Conservation (phyloP, 495 filamentous ascomycete genomes). For the Cercophora sp. region DNA sequence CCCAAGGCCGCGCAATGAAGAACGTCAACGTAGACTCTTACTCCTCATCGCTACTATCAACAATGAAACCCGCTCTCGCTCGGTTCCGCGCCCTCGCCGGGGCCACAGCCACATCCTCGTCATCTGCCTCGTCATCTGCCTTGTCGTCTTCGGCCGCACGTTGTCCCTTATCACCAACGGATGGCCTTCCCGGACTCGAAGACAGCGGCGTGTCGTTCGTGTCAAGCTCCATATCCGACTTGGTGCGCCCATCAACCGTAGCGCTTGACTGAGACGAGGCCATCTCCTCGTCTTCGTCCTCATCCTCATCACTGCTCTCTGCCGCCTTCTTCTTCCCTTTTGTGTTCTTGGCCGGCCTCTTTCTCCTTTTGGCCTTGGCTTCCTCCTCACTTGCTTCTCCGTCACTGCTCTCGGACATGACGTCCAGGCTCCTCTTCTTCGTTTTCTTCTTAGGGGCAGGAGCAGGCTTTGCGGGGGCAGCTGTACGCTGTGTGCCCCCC, state of each 20-base stretch:
- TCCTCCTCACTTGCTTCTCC: background rate
- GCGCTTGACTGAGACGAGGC: background rate
- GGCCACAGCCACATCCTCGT: conserved; percentile 31
- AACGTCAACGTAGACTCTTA: conserved; percentile 1
- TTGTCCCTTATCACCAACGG: no score
- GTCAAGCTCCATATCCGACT: conserved; percentile 18
- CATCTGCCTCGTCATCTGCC: conserved; percentile 32
- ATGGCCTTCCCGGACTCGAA: conserved; percentile 22
- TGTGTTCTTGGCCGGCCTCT: background rate
- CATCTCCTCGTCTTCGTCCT: conserved; percentile 3
- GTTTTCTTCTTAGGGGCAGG: background rate
- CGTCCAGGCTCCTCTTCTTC: background rate
- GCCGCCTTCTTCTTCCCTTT: conserved; percentile 46
- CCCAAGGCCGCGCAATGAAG: conserved; percentile 4
- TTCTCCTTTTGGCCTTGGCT: background rate
- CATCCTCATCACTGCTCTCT: conserved; percentile 19
- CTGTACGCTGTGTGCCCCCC: no score
- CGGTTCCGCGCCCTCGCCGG: conserved; percentile 31
- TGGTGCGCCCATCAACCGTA: background rate
- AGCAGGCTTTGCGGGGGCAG: no score
- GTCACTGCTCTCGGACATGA: background rate
- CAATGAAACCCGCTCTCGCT: conserved; percentile 48
- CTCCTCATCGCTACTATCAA: conserved; percentile 56
- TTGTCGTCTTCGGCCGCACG: conserved; percentile 19
- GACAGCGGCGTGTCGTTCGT: conserved; percentile 28